Conservation (phyloP, 2,329 filamentous ascomycete genomes). For the Penicillium freii region DNA sequence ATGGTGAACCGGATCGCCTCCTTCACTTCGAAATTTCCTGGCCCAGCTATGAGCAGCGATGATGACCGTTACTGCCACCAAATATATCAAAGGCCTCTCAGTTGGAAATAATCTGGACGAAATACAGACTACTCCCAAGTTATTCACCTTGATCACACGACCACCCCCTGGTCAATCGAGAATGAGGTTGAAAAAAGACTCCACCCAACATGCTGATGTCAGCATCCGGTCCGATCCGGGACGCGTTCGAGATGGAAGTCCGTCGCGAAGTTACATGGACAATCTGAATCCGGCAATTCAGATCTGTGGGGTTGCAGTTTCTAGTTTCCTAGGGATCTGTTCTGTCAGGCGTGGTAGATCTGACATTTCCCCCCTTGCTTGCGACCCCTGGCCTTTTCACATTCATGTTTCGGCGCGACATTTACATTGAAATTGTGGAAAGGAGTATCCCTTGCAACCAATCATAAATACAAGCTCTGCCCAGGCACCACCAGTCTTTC, state of each 20-base stretch:
- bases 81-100: neutral
- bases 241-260: neutral
- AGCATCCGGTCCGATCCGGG: neutral
- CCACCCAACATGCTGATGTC: neutral
- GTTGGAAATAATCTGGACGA: slow-evolving; percentile 5
- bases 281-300: neutral
- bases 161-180: neutral
- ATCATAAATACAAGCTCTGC: neutral
- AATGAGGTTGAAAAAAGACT: neutral
- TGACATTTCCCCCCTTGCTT: slow-evolving; percentile 1
- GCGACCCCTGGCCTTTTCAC: neutral
- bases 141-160: neutral
- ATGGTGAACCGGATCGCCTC: neutral
- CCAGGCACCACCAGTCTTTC: neutral
- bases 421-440: neutral
- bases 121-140: neutral
- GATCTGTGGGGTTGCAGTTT: slow-evolving; percentile 1
- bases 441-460: slow-evolving; percentile 1
- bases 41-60: neutral
- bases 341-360: neutral
- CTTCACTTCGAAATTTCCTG: neutral
- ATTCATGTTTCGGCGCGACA: neutral
- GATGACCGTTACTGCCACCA: neutral
- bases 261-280: neutral
- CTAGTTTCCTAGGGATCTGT: neutral